Conservation (phyloP, 2,329 filamentous ascomycete genomes). For the Thielaviopsis cerberus region DNA sequence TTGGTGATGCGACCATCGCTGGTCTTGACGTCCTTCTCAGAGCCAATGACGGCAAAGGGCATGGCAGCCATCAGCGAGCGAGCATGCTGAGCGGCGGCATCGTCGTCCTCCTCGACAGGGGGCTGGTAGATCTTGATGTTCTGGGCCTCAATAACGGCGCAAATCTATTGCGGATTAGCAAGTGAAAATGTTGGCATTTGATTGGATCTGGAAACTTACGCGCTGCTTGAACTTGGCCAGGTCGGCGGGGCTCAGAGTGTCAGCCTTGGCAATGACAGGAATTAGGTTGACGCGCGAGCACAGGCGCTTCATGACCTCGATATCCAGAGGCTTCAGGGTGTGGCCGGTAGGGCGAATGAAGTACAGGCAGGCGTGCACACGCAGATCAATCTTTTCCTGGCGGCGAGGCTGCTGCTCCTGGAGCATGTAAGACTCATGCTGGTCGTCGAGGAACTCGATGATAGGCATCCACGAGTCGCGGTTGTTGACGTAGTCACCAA, state of each 20-base stretch:
- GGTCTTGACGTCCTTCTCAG: conserved; percentile 97
- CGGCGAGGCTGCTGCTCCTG: conserved; percentile 98
- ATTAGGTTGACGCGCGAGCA: conserved; percentile 97
- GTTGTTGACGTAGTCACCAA: conserved; percentile 99
- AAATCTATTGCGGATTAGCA: conserved; percentile 41
- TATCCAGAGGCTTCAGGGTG: conserved; percentile 94
- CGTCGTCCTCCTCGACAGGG: conserved; percentile 93
- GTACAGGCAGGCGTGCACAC: conserved; percentile 95
- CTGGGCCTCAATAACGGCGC: conserved; percentile 88
- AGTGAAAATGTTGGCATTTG: too few species aligned
- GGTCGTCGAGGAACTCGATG: conserved; percentile 98
- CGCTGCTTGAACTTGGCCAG: conserved; percentile 87
- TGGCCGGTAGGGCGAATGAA: conserved; percentile 98
- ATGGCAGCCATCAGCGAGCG: conserved; percentile 89
- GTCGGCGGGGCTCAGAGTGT: conserved; percentile 85
- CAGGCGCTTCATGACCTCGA: conserved; percentile 98
- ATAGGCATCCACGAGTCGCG: conserved; percentile 99
- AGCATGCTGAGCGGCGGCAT: conserved; percentile 85
- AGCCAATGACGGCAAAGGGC: conserved; percentile 97
- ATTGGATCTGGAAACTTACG: conserved; percentile 43
- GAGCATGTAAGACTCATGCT: conserved; percentile 99
- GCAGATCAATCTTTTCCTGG: conserved; percentile 96
- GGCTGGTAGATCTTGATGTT: conserved; percentile 99
- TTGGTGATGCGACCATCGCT: conserved; percentile 92
- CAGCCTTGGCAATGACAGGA: conserved; percentile 94